These are phyloP conservation scores for Chrysoporthe cubensis DNA, from an alignment of 2,329 filamentous ascomycete species.

Conservation along the genomic window DNA sequence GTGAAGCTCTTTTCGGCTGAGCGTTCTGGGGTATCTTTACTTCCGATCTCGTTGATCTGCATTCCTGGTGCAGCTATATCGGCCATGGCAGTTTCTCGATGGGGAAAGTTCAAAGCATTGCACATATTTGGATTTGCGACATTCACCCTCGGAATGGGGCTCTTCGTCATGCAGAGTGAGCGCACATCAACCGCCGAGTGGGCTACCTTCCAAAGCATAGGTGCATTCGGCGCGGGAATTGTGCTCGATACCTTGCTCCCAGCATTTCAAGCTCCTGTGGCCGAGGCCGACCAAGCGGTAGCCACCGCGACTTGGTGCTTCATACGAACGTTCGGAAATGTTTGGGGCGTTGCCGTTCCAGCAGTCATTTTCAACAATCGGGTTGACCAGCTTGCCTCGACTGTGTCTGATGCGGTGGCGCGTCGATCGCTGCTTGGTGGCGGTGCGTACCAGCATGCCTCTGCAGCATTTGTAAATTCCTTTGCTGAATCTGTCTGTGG, in stretches of 20 bases:
- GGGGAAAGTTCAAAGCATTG: no score
- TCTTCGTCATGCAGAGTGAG: slow-evolving; percentile 44
- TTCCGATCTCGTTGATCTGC: slow-evolving; percentile 30
- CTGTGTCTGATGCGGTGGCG: slow-evolving; percentile 31
- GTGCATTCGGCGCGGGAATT: slow-evolving; percentile 47
- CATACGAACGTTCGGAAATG: slow-evolving; percentile 47
- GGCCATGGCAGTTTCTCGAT: no score
- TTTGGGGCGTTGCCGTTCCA: slow-evolving; percentile 51
- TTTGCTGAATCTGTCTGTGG: no score
- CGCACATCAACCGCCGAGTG: slow-evolving; percentile 41
- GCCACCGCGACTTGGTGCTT: slow-evolving; percentile 47
- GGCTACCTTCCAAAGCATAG: slow-evolving; percentile 45
- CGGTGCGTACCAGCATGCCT: no score
- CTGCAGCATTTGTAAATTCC: no score
- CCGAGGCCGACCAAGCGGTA: slow-evolving; percentile 41
- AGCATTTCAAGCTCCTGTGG: slow-evolving; percentile 44
- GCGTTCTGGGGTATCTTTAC: slow-evolving; percentile 39
- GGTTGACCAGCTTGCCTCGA: slow-evolving; percentile 33
- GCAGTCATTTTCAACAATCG: slow-evolving; percentile 44
- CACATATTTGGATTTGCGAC: slow-evolving; percentile 40
- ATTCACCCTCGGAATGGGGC: slow-evolving; percentile 45
- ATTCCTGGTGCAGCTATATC: no score
- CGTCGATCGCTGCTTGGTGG: no score
- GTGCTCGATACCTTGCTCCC: slow-evolving; percentile 48
- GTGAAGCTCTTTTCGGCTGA: slow-evolving; percentile 36